Evolutionary conservation across 371 early-diverging fungal genomes (phyloP), one percentile per base, ranked within the genome.

Genomic region (Quaeritorhiza haematococci): DNA sequence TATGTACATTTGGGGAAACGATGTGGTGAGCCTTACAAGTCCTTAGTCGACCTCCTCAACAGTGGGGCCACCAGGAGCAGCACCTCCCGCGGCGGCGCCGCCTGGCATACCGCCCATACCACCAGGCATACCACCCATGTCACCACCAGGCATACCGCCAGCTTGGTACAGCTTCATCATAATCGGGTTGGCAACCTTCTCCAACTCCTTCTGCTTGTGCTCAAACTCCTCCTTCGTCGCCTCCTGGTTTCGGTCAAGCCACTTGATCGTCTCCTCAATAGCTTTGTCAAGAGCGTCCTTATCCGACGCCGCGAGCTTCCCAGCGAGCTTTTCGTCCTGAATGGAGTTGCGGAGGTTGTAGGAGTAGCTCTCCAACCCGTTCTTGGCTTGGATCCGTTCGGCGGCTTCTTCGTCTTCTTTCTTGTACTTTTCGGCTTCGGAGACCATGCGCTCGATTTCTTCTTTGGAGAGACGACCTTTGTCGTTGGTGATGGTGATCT

Each of bases 401-500:
- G 90, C 89, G 55, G 88, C 90, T 29, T 76, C 88, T 73, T 92
- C 90, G 80, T 96, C 96, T 76, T 94, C 94, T 58, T 86, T 91
- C 84, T 90, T 89, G 86, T 87, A 93, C 84, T 93, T 90, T 78
- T 77, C 78, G 78, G 87, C 73, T 45, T 73, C 75, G 3, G 23
- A 13, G 23, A 75, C 41, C 73, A 75, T 69, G 29, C 71, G 66
- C 43, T 75, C 71, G 58, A 75, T 74, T 15, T 80, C 79, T 63
- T 76, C 81, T 86, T 94, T 90, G 66, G 94, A 87, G 49, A 99
- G 86, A 71, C 98, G 94, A 58, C 96, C 95, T 80, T 94, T 94
- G 84, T 95, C 94, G 85, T 92, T 93, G 84, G 94, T 94, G 79
- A 96, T 93, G 80, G 93, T 95, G 73, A 96, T 93, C 79, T 89